Percentiles rank a stretch among this genome's conserved stretches.
These are phyloP conservation scores for Ganoderma leucocontextum DNA, from an alignment of 1,284 basidiomycete genomes.

Conservation along the genomic window DNA sequence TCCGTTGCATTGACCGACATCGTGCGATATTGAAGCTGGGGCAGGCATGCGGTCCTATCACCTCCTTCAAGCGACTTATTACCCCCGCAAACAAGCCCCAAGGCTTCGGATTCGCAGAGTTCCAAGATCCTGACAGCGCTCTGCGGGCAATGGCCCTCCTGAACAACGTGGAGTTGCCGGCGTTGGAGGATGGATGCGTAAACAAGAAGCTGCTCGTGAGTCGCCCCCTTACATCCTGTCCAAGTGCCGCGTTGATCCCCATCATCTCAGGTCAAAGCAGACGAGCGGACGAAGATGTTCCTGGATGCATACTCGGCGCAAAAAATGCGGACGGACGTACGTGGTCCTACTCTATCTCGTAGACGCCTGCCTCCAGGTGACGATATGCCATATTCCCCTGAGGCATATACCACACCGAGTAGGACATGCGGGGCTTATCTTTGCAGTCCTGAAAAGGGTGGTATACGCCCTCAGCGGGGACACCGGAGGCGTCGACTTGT, in stretches of 20 bases:
- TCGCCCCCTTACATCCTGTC: slow-evolving; percentile 40
- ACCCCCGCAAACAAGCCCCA: slow-evolving; percentile 92
- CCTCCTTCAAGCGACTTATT: slow-evolving; percentile 89
- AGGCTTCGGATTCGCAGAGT: slow-evolving; percentile 95
- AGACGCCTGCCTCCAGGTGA: slow-evolving; percentile 15
- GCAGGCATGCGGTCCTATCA: slow-evolving; percentile 88
- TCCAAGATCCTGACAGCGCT: slow-evolving; percentile 89
- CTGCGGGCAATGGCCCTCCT: slow-evolving; percentile 83
- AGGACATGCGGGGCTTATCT: neutral
- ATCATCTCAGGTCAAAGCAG: slow-evolving; percentile 80
- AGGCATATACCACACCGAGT: neutral
- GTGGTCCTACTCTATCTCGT: slow-evolving; percentile 39
- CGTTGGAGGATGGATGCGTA: slow-evolving; percentile 83
- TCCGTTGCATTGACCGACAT: neutral
- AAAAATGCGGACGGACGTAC: slow-evolving; percentile 82
- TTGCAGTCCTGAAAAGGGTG: neutral
- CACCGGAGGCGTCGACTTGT: no score
- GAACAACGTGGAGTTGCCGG: slow-evolving; percentile 87
- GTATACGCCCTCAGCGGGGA: neutral
- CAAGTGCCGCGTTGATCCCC: slow-evolving; percentile 46
- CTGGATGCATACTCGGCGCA: slow-evolving; percentile 86
- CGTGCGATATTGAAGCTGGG: slow-evolving; percentile 1
- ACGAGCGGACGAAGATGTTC: slow-evolving; percentile 90
- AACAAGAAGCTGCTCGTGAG: slow-evolving; percentile 89
- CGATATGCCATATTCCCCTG: neutral